Evolutionary conservation across 495 filamentous ascomycete species (phyloP).

Genomic region (Tuber aestivum): DNA sequence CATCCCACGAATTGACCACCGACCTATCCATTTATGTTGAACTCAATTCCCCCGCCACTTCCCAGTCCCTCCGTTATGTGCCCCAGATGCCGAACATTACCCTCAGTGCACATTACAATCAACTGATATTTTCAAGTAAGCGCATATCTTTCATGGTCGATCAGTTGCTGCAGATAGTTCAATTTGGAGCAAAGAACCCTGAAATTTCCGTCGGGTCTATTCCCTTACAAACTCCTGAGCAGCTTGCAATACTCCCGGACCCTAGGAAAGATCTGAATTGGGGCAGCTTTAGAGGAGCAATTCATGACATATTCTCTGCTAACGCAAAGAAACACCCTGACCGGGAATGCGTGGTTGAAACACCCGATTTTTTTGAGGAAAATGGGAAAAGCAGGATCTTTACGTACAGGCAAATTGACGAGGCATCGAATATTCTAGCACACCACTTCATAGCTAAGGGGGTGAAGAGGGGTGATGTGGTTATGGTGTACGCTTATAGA

Average conservation of each 20-base stretch:
- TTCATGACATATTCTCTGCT: constrained; percentile 69
- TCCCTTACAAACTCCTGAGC: constrained; percentile 49
- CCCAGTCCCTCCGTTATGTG: constrained; percentile 29
- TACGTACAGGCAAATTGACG: constrained; percentile 82
- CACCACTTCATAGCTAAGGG: constrained; percentile 71
- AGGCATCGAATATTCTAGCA: constrained; percentile 73
- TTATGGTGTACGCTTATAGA: constrained; percentile 87
- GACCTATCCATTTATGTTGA: constrained; percentile 50
- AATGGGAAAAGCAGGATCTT: constrained; percentile 55
- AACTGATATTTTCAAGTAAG: constrained; percentile 50
- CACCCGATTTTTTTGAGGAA: constrained; percentile 56
- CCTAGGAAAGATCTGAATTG: constrained; percentile 74
- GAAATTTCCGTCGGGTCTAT: constrained; percentile 49
- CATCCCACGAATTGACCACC: constrained; percentile 43
- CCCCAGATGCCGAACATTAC: constrained; percentile 43
- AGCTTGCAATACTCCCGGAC: constrained; percentile 57
- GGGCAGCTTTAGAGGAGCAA: constrained; percentile 72
- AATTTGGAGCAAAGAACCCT: constrained; percentile 47
- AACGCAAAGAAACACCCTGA: constrained; percentile 72
- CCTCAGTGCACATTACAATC: constrained; percentile 51
- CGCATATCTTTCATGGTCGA: constrained; percentile 48
- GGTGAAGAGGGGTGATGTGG: constrained; percentile 73
- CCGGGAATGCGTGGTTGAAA: constrained; percentile 76
- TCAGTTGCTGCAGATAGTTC: constrained; percentile 48
- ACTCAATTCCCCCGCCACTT: constrained; percentile 32